Evolutionary conservation across 2,329 filamentous ascomycete genomes (phyloP), one percentile per base, ranked within the genome.

Genomic region (Nemania diffusa): DNA sequence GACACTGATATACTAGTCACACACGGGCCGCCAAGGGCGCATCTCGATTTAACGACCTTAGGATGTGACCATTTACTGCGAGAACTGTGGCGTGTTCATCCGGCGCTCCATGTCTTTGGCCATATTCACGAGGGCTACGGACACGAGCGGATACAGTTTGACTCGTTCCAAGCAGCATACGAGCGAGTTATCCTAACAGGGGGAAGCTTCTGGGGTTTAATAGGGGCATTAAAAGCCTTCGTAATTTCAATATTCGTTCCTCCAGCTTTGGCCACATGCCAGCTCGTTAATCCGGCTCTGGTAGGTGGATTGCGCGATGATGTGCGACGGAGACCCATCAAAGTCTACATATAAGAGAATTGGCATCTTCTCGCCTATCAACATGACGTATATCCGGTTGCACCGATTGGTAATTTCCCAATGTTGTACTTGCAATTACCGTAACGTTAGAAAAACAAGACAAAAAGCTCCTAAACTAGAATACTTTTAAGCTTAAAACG

Each of bases 1-100:
- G 65, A 74, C 1, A 73, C 73, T 4, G 80, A 82, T 60, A 75
- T 83, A 42, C 70, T 82, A 2, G 60, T 83, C 44, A 83, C 81
- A 3, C 81, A 82, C 64, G 73, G 74, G 0, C 80, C 81, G 3
- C 79, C 81, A 0, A 69, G 70, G 26, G 75, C 68, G 1, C 79
- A 82, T 63, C 72, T 82, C 8, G 81, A 82, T 68, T 70, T 79
- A 7, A 73, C 72, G 0, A 70, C 74, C 1, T 69, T 75, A 37
- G 78, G 80, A 0, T 81, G 78, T 37, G 5, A 56, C 9, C 62
- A 74, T 44, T 68, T 83, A 0, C 59, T 76, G 6, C 62, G 63
- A 5, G 78, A 80, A 63, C 26, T 80, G 2, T 75, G 71, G 70
- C 71, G 78, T 1, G 69, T 72, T 7, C 73, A 72, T 44, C 80